Base-by-base conservation (phyloP, 306 rosid species). In the Sechiopsis laciniata region DNA sequence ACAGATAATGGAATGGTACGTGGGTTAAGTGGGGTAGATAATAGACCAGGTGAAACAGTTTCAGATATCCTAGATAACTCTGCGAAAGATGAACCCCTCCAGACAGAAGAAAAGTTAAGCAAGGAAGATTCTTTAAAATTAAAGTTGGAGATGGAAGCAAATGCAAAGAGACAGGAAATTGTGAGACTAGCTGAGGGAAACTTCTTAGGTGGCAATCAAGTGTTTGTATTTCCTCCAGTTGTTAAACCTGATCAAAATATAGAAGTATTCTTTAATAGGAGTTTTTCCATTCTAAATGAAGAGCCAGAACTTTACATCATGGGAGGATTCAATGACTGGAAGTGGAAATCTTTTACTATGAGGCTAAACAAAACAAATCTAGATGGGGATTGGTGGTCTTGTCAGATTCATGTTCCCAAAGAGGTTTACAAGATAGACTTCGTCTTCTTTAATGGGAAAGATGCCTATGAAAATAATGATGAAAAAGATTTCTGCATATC, bases 311-410 rank as follows among this genome's bases (percentile, higher is more conserved):
- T 94, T 79, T 71, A 84, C 56, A 86, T 94, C 55, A 89, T 88
- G 90, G 99, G 96, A 77, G 96, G 90, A 60, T 91, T 89, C 80
- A 94, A 94, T 76, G 91, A 88, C 77, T 91, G 99, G 99, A 85
- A 53, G 68, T 94, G 96, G 96, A 94, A 89, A 83, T 84, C 92
- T 78, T 91, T 90, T 79, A 84, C 88, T 2, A 21, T 58, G 42
- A 83, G 83, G 83, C 82, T 94, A 77, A 78, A 63, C 76, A 85
- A 82, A 83, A 73, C 96, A 12, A 61, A 66, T 71, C 79, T 86
- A 32, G 80, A 74, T 35, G 96, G 88, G 62, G 95, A 94, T 79
- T 94, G 99, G 99, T 91, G 97, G 97, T 89, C 87, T 73, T 91
- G 99, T 86, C 87, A 76, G 42, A 22, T 91, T 68, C 82, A 89